Evolutionary conservation across 768 basidiomycete genomes (phyloP), one percentile per base, ranked within the genome.

Genomic region (Galerina sulciceps): DNA sequence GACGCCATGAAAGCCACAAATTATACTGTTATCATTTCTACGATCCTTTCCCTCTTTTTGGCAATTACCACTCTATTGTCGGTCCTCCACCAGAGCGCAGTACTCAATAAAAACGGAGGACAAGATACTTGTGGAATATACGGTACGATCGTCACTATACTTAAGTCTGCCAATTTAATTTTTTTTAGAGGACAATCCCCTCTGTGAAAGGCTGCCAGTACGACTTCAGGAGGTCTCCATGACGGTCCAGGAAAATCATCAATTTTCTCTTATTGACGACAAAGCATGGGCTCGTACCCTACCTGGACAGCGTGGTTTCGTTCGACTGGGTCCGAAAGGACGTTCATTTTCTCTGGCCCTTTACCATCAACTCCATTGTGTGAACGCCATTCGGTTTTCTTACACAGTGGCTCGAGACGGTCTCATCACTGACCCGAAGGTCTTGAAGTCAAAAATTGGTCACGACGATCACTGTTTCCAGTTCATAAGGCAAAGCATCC

Each of bases 401-500:
- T 59, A 59, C 41, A 59, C 47, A 15, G 52, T 59, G n/a, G 58
- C 58, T 6, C n/a, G 58, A 23, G 52, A 59, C 35, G 47, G 53
- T 1, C 53, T 59, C 10, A 35, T 48, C 35, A 54, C 52, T 0
- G 58, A 59, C 40, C 53, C 45, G 5, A 18, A 40, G 6, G 23
- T 20, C 6, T 23, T 54, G 14, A 22, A 37, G 1, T 20, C 46
- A 6, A 58, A 58, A 58, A 42, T 59, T 22, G 38, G 10, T 9
- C 58, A 59, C 23, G 52, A 54, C 18, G 55, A 54, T 18, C 58
- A 59, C 23, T 59, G 58, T 41, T 59, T 59, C 54, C 58, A 59
- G 18, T 54, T 59, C 47, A 26, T 59, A 1, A 35, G 58, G 8
- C 58, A 59, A 14, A 54, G 37, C 14, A 59, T 59, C 17, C 58